Base-by-base conservation (phyloP, 2,329 filamentous ascomycete species). In the Davidsoniella neocaledoniae region DNA sequence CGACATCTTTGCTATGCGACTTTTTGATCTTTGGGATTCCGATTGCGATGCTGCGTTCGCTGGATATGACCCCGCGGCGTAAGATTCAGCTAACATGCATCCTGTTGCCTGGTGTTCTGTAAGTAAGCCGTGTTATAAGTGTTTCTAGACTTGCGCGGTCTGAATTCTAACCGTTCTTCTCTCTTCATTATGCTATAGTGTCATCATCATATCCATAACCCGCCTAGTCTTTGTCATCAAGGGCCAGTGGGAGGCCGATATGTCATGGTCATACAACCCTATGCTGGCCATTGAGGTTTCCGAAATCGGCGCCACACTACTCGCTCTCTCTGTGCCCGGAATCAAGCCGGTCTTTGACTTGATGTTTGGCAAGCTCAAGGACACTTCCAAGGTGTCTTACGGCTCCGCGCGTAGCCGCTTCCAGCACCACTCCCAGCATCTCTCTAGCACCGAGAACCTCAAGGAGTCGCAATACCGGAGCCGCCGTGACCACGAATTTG, bases 261-360 rank as follows among this genome's bases (percentile, higher is more conserved):
- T 62, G 58, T 71, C 69, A 14, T 74, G 71, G 71, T 61, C 63
- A 21, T 74, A 74, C 56, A 66, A 71, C 48, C 67, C 70, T 0
- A 66, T 73, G 61, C 58, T 74, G 3, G 67, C 61, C 2, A 64
- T 73, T 3, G 70, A 74, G 57, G 67, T 67, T 2, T 65, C 70
- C 1, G 71, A 74, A 39, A 68, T 74, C 17, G 70, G 69, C 3
- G 63, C 65, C 1, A 74, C 71, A 0, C 56, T 74, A 21, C 66
- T 73, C 38, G 69, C 71, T 1, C 63, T 74, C 1, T 74, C 71
- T 0, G 62, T 73, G 0, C 71, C 71, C 0, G 70, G 68, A 2
- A 58, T 71, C 43, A 72, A 73, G 49, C 70, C 70, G 0, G 56
- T 73, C 2, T 64, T 68, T 40, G 67, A 66, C 55, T 59, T 55